Conservation (phyloP, 2,329 filamentous ascomycete species). For the Xylariaceae sp. region DNA sequence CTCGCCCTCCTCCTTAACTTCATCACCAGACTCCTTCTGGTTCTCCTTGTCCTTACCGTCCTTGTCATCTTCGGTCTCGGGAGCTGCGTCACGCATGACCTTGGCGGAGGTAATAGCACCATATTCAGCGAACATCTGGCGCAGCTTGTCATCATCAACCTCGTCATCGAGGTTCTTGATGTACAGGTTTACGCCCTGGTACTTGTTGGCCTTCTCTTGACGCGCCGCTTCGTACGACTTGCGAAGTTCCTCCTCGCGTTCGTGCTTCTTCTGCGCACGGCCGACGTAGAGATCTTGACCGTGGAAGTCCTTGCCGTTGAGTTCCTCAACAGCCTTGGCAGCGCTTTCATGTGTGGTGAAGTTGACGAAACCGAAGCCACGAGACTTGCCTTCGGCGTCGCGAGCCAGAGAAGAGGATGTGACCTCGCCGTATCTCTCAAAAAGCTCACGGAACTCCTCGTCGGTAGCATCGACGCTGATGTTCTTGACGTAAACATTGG, state of each 20-base stretch:
- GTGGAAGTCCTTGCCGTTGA: slow-evolving; percentile 88
- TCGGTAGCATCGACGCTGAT: slow-evolving; percentile 78
- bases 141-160: slow-evolving; percentile 95
- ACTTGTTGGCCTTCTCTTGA: slow-evolving; percentile 97
- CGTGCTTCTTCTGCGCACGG: slow-evolving; percentile 99
- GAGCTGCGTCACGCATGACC: slow-evolving; percentile 85
- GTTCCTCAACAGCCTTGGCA: slow-evolving; percentile 77
- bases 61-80: slow-evolving; percentile 51
- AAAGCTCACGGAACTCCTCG: slow-evolving; percentile 89
- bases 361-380: slow-evolving; percentile 95
- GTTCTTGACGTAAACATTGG: slow-evolving; percentile 99
- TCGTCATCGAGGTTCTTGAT: slow-evolving; percentile 99
- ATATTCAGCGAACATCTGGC: slow-evolving; percentile 84
- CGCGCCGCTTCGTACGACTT: slow-evolving; percentile 98
- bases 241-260: slow-evolving; percentile 98
- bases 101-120: slow-evolving; percentile 97
- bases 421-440: slow-evolving; percentile 88
- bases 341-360: slow-evolving; percentile 89
- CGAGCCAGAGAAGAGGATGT: slow-evolving; percentile 92
- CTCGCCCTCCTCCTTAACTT: slow-evolving; percentile 48
- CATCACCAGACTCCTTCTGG: slow-evolving; percentile 45
- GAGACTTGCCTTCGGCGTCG: slow-evolving; percentile 84
- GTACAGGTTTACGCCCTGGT: slow-evolving; percentile 98
- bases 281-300: slow-evolving; percentile 96
- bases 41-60: slow-evolving; percentile 48